These are phyloP conservation scores for Canavalia ensiformis DNA, from an alignment of 306 rosid genomes.

Conservation along the genomic window DNA sequence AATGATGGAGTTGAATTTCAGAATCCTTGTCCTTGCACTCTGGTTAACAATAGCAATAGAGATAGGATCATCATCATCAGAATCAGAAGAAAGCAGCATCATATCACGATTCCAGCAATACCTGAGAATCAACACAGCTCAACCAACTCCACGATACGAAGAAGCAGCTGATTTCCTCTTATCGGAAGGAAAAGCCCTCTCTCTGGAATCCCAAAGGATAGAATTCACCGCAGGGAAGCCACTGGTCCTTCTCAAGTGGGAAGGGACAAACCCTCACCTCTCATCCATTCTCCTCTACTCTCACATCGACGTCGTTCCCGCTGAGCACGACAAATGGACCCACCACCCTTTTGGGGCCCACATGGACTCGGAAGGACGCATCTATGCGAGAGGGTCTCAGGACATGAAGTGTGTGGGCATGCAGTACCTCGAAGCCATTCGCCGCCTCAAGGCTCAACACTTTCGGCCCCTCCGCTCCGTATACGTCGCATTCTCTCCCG, in stretches of 20 bases:
- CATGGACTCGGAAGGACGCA: conserved; percentile 59
- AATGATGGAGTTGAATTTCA: background rate
- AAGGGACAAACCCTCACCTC: conserved; percentile 69
- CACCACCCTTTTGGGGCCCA: conserved; percentile 80
- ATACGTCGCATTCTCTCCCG: conserved; percentile 80
- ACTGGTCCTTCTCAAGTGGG: conserved; percentile 79
- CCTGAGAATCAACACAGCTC: conserved; percentile 85
- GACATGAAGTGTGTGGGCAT: conserved; percentile 95
- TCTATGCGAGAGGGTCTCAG: conserved; percentile 88
- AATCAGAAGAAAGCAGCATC: conserved; percentile 4
- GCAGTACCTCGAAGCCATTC: conserved; percentile 93
- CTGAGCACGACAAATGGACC: conserved; percentile 74
- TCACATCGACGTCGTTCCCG: conserved; percentile 90
- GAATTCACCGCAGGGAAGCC: conserved; percentile 80
- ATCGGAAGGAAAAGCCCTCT: conserved; percentile 66
- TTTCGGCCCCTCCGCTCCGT: conserved; percentile 69
- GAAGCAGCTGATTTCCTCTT: conserved; percentile 69
- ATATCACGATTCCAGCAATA: conserved; percentile 80
- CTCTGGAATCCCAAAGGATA: conserved; percentile 71
- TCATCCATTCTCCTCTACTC: conserved; percentile 87
- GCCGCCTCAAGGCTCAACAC: conserved; percentile 61
- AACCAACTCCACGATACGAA: conserved; percentile 74
- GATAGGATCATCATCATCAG: conserved; percentile 35
- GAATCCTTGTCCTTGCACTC: conserved; percentile 10
- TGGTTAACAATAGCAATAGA: conserved; percentile 12